phyloP scores from a whole-genome alignment of 2,329 filamentous ascomycete genomes.

The Exophiala oligosperma region DNA sequence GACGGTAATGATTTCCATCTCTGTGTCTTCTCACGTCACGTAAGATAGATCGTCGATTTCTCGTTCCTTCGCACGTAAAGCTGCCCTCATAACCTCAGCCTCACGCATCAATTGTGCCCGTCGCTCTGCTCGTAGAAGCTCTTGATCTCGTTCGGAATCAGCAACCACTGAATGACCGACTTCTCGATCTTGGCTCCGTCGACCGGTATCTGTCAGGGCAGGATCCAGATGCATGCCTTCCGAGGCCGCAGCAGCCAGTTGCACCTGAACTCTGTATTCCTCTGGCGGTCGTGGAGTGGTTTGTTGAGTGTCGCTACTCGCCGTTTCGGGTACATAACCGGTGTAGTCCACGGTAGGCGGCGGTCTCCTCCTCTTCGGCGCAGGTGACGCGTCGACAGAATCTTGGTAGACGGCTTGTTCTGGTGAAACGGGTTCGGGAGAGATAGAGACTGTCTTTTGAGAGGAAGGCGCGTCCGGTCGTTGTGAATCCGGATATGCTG shows the following conservation, averaged over 20 bases:
- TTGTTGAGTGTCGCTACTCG: conserved; percentile 37
- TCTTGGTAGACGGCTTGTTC: conserved; percentile 14
- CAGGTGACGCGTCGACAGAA: conserved; percentile 21
- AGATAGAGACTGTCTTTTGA: conserved; percentile 14
- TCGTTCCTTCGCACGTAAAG: conserved; percentile 71
- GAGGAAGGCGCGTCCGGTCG: conserved; percentile 17
- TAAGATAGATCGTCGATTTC: conserved; percentile 63
- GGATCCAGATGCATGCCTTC: conserved; percentile 45
- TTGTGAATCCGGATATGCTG: conserved; percentile 57
- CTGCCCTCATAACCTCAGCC: conserved; percentile 72
- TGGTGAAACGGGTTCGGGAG: conserved; percentile 19
- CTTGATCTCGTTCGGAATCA: conserved; percentile 3
- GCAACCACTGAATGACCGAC: neutral
- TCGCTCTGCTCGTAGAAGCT: conserved; percentile 22
- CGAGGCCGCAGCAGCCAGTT: conserved; percentile 29
- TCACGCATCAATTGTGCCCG: conserved; percentile 61
- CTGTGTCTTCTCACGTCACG: conserved; percentile 25
- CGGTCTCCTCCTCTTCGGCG: conserved; percentile 30
- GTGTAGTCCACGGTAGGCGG: conserved; percentile 54
- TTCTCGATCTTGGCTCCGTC: conserved; percentile 33
- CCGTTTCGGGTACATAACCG: conserved; percentile 39
- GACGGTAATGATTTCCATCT: neutral
- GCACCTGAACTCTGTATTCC: conserved; percentile 19
- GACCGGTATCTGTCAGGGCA: conserved; percentile 35
- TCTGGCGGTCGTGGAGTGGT: conserved; percentile 12